Evolutionary conservation across 106 monocot genomes (phyloP).

Genomic region (Dendrobium officinale): DNA sequence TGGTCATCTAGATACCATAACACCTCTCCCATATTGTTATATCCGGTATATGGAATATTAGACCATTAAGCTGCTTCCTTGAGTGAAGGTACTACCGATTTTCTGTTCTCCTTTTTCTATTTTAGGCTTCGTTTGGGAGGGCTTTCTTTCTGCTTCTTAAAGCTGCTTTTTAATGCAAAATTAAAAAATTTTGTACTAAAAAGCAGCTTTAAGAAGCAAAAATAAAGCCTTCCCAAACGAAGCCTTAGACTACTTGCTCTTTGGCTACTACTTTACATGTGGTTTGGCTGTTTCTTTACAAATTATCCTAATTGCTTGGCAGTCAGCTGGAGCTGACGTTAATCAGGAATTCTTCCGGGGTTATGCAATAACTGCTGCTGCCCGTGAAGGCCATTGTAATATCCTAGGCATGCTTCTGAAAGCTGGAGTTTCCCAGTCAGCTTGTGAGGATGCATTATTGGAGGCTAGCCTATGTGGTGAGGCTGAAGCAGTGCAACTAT

Average conservation of each 20-base stretch:
- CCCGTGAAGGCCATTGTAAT: slow-evolving; percentile 41
- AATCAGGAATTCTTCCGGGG: slow-evolving; percentile 53
- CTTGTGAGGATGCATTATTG: slow-evolving; percentile 55
- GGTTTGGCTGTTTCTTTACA: no score
- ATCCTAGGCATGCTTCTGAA: slow-evolving; percentile 46
- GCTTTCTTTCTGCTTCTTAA: no score
- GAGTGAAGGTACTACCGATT: not conserved
- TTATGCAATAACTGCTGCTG: slow-evolving; percentile 57
- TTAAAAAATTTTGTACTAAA: no score
- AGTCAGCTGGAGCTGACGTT: slow-evolving; percentile 57
- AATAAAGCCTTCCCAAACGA: no score
- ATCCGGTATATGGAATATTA: no score
- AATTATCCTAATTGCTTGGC: slow-evolving; percentile 1
- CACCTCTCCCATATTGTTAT: no score
- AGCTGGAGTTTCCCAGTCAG: slow-evolving; percentile 37
- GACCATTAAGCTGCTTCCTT: not conserved
- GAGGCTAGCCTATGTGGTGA: slow-evolving; percentile 45
- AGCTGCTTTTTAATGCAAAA: no score
- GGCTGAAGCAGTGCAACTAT: slow-evolving; percentile 30
- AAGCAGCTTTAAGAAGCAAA: no score
- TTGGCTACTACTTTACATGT: no score
- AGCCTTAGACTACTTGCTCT: not conserved
- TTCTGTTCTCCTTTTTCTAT: not conserved
- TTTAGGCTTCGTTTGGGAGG: no score
- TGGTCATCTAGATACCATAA: no score